These are phyloP conservation scores for Drechslerella dactyloides DNA, from an alignment of 2,329 filamentous ascomycete genomes.

Conservation along the genomic window DNA sequence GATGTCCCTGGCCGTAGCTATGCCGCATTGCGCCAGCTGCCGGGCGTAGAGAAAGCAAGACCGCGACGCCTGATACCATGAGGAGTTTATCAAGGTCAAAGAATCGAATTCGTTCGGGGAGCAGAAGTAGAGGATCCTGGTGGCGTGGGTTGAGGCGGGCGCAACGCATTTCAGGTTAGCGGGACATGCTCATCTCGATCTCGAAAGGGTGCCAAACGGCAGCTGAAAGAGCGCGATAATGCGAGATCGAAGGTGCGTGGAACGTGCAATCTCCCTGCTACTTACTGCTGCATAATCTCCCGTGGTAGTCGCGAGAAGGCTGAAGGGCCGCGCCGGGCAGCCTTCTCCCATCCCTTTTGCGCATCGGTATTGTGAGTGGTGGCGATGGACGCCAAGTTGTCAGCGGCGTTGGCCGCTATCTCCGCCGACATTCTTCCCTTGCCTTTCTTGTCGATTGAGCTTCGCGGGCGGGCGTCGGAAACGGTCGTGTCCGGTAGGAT, in stretches of 20 bases:
- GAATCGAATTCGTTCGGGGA: conserved; percentile 72
- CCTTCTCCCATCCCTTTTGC: conserved; percentile 26
- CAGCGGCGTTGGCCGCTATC: background rate
- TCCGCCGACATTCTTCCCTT: conserved; percentile 50
- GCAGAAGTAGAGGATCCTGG: conserved; percentile 67
- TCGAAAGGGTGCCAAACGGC: conserved; percentile 11
- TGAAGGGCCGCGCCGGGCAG: conserved; percentile 50
- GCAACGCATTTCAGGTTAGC: conserved; percentile 29
- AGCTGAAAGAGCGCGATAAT: conserved; percentile 16
- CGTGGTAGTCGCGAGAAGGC: conserved; percentile 68
- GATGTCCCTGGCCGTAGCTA: conserved; percentile 63
- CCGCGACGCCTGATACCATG: conserved; percentile 71
- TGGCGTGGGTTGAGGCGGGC: conserved; percentile 33
- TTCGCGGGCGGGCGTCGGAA: conserved; percentile 17
- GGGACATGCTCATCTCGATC: background rate
- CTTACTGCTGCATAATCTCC: conserved; percentile 74
- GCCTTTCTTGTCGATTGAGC: conserved; percentile 51
- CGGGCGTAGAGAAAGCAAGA: conserved; percentile 68
- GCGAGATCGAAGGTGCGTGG: conserved; percentile 38
- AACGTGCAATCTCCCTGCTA: conserved; percentile 33
- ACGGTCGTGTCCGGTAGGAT: conserved; percentile 5
- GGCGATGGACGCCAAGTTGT: conserved; percentile 16
- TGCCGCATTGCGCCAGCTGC: conserved; percentile 69
- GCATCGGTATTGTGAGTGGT: conserved; percentile 22
- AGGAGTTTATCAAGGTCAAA: conserved; percentile 69